These are phyloP conservation scores for Kitagawia praeruptora DNA, from an alignment of 129 eudicot species.

Conservation along the genomic window DNA sequence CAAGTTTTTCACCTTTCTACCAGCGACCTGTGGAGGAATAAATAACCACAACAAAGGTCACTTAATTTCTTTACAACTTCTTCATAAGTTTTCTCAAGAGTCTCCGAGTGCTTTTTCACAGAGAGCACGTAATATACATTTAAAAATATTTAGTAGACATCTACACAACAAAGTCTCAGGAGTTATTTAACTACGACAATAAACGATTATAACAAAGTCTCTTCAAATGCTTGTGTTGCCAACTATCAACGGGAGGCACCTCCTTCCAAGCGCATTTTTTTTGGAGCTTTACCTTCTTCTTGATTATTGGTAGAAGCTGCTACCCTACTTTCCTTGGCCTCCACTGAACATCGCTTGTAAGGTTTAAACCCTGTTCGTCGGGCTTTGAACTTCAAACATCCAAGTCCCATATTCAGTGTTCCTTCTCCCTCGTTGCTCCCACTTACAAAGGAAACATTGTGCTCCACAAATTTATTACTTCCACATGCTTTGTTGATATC, in stretches of 20 bases:
- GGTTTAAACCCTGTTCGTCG: conserved; percentile 84
- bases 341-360: conserved; percentile 81
- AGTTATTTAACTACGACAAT: conserved; percentile 18
- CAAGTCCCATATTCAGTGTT: conserved; percentile 33
- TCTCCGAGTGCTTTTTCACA: conserved; percentile 5
- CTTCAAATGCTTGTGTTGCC: conserved; percentile 4
- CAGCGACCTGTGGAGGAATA: background rate
- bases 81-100: background rate
- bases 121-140: conserved; percentile 13
- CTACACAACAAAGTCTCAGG: conserved; percentile 38
- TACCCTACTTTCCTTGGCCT: conserved; percentile 49
- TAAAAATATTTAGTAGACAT: conserved; percentile 20
- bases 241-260: conserved; percentile 40
- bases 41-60: background rate
- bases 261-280: conserved; percentile 69
- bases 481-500: conserved; percentile 40
- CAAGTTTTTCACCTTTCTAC: background rate
- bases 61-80: background rate
- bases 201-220: conserved; percentile 14
- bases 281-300: conserved; percentile 61
- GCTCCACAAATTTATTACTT: conserved; percentile 25
- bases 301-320: conserved; percentile 11
- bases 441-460: conserved; percentile 21
- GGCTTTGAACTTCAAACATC: conserved; percentile 39
- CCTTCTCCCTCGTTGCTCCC: conserved; percentile 35